Percentiles rank a stretch among this genome's conserved stretches.
These are phyloP conservation scores for Pseudogymnoascus sp. DNA, from an alignment of 2,329 filamentous ascomycete species.

Conservation along the genomic window DNA sequence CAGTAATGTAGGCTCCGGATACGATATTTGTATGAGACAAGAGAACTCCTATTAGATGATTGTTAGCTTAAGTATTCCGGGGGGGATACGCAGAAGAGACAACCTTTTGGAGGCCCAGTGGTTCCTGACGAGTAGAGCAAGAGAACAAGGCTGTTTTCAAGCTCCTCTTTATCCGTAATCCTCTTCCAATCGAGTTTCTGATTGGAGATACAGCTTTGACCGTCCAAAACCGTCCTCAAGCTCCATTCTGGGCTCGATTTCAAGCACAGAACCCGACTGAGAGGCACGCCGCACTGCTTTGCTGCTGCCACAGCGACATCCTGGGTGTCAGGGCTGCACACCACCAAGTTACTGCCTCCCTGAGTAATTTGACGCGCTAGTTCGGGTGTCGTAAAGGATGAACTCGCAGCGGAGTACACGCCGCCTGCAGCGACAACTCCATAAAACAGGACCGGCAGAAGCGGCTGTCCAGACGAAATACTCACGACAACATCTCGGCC, in stretches of 20 bases:
- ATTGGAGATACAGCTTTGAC: slow-evolving; percentile 39
- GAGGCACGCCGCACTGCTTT: slow-evolving; percentile 43
- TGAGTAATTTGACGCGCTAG: slow-evolving; percentile 64
- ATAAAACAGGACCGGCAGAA: slow-evolving; percentile 58
- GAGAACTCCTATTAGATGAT: slow-evolving; percentile 48
- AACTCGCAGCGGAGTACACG: slow-evolving; percentile 70
- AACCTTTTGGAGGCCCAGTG: slow-evolving; percentile 68
- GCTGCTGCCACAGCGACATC: slow-evolving; percentile 49
- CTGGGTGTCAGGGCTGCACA: slow-evolving; percentile 56
- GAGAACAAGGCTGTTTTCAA: slow-evolving; percentile 46
- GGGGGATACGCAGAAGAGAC: too few species aligned
- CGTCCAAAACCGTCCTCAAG: slow-evolving; percentile 54
- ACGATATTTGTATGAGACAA: slow-evolving; percentile 72
- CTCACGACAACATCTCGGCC: slow-evolving; percentile 47
- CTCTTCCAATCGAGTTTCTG: slow-evolving; percentile 45
- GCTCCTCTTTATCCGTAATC: slow-evolving; percentile 49
- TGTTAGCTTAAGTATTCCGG: not conserved
- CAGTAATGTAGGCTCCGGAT: slow-evolving; percentile 40
- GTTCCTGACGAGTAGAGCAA: slow-evolving; percentile 77
- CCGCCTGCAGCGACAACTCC: slow-evolving; percentile 71
- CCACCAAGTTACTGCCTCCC: slow-evolving; percentile 60
- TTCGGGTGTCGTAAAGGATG: slow-evolving; percentile 60
- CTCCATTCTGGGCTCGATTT: slow-evolving; percentile 40
- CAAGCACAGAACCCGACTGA: slow-evolving; percentile 54
- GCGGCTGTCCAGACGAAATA: slow-evolving; percentile 49